phyloP scores from a whole-genome alignment of 306 rosid genomes.

The Rosa multiflora region DNA sequence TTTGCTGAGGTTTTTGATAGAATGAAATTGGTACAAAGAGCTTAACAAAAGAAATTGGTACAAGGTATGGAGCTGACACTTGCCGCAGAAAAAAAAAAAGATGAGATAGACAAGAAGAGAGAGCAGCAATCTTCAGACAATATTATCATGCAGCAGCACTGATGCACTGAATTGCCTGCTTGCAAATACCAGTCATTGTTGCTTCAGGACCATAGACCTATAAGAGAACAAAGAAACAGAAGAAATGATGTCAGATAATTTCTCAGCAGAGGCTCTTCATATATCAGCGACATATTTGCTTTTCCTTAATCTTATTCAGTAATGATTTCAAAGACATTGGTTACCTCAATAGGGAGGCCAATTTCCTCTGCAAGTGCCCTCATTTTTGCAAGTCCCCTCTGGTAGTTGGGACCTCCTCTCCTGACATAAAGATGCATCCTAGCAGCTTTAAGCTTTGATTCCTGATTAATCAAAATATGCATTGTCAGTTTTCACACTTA shows the following conservation, averaged over 20 bases:
- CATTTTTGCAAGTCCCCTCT: conserved; percentile 86
- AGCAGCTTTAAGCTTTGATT: conserved; percentile 83
- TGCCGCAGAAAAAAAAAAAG: not conserved
- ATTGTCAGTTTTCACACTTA: conserved; percentile 23
- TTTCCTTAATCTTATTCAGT: not conserved
- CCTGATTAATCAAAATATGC: conserved; percentile 46
- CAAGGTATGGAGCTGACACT: conserved; percentile 12
- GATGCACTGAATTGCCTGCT: conserved; percentile 90
- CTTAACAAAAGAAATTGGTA: conserved; percentile 11
- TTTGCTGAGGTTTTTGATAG: conserved; percentile 23
- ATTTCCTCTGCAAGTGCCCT: conserved; percentile 82
- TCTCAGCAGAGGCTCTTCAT: not conserved
- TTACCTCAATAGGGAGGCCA: conserved; percentile 93
- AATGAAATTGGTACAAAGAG: conserved; percentile 21
- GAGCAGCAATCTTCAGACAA: not conserved
- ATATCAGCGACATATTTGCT: not conserved
- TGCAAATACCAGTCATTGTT: conserved; percentile 98
- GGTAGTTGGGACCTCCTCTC: conserved; percentile 99
- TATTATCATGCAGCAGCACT: conserved; percentile 62
- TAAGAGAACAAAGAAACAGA: conserved; percentile 22
- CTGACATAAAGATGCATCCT: conserved; percentile 81
- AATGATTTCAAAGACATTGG: conserved; percentile 1
- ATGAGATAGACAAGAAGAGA: not conserved
- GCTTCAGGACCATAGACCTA: conserved; percentile 98
- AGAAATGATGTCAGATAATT: not conserved